Base-by-base conservation (phyloP, 2,329 filamentous ascomycete genomes). In the Amphichorda felina region DNA sequence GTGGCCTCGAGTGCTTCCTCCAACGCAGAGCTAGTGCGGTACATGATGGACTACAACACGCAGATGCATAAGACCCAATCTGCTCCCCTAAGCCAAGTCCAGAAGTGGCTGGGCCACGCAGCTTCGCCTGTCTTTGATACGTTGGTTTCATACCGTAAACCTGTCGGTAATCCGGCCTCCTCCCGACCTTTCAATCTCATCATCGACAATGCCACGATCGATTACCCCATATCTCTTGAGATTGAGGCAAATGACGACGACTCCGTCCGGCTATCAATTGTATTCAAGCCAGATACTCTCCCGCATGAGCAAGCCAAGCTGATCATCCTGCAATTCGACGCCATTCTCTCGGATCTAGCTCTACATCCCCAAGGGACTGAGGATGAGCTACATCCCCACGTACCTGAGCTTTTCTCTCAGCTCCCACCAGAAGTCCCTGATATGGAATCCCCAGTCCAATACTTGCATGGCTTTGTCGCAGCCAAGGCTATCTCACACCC, bases 191-290 rank as follows among this genome's bases (percentile, higher is more conserved):
- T 83, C 80, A 60, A 61, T 6, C 43, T 82, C 0, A 42, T 73
- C 1, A 61, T 74, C 13, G 86, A 94, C 39, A 62, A 72, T 34
- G 79, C 82, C 5, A 72, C 67, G 2, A 74, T 83, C 2, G 83
- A 93, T 45, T 94, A 89, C 53, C 65, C 80, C 1, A 59, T 93
- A 1, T 94, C 89, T 0, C 60, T 95, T 15, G 88, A 95, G 53
- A 56, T 93, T 24, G 75, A 87, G 39, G 75, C 79, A 0, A 53
- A 49, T 1, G 36, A 45, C 0, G 44, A 57, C 1, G 66, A 65
- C 1, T 46, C 53, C 3, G 47, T 94, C 2, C 54, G 63, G 10
- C 61, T 91, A 7, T 73, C 76, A 8, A 53, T 93, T 15, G 87
- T 80, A 0, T 82, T 74, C 43, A 67, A 73, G 41, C 62, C 66